Conservation (phyloP, 2,329 filamentous ascomycete species). For the Pseudogymnoascus sp. region DNA sequence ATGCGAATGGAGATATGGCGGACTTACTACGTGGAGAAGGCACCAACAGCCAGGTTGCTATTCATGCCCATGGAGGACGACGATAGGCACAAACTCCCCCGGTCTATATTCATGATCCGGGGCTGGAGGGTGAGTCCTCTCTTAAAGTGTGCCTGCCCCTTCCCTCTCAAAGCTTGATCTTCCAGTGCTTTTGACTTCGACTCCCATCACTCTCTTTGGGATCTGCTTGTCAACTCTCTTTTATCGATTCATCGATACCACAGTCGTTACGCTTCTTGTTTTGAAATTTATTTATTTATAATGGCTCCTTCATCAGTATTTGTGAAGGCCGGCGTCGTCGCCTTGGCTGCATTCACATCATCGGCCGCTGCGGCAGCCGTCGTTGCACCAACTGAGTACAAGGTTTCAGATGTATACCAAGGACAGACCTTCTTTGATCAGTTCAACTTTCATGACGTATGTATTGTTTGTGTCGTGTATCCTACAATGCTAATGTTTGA, state of each 20-base stretch:
- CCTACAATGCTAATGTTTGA: not conserved
- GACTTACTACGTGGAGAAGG: not conserved
- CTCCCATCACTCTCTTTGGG: constrained; percentile 19
- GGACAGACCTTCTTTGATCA: constrained; percentile 36
- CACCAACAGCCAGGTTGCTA: not conserved
- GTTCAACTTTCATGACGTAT: constrained; percentile 44
- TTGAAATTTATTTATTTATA: constrained; percentile 12
- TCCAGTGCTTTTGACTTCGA: not conserved
- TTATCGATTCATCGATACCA: constrained; percentile 19
- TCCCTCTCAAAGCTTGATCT: not conserved
- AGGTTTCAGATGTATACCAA: constrained; percentile 27
- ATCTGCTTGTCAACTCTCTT: constrained; percentile 15
- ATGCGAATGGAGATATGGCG: not conserved
- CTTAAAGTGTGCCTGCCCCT: not conserved
- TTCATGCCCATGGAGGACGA: not conserved
- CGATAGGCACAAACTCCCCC: not conserved
- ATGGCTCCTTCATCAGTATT: constrained; percentile 11
- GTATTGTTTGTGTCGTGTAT: not conserved
- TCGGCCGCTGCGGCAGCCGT: constrained; percentile 6
- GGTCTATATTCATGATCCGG: not conserved
- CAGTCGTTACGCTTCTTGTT: constrained; percentile 14
- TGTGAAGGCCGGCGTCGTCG: constrained; percentile 15
- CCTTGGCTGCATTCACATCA: constrained; percentile 14
- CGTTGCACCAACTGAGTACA: constrained; percentile 13
- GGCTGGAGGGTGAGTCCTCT: not conserved